Evolutionary conservation across 225 moss, liverwort and hornwort species (phyloP).

Genomic region (Climacium dendroides): DNA sequence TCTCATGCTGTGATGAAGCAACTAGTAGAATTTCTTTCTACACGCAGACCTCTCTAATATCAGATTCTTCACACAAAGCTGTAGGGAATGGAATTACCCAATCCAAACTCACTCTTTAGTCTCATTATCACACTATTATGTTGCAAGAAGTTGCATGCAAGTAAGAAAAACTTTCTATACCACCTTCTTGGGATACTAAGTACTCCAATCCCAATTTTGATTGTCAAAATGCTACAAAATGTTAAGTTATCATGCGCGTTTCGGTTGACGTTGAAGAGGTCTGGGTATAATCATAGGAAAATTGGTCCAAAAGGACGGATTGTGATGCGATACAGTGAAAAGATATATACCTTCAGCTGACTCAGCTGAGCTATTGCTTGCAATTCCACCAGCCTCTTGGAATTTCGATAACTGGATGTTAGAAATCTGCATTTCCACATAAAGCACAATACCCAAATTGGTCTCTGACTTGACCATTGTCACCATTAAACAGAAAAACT

Average conservation of each 20-base stretch:
- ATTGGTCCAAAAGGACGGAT: neutral
- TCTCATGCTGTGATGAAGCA: neutral
- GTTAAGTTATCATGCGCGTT: neutral
- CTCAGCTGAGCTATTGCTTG: slow-evolving; percentile 25
- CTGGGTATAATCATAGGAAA: neutral
- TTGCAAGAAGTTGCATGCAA: neutral
- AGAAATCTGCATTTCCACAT: slow-evolving; percentile 20
- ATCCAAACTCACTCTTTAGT: neutral
- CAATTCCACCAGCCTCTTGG: slow-evolving; percentile 22
- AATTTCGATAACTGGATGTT: slow-evolving; percentile 21
- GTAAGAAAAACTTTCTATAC: neutral
- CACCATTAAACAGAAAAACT: neutral
- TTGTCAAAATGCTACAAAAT: neutral
- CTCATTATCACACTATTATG: neutral
- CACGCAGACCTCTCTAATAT: neutral
- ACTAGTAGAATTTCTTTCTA: neutral
- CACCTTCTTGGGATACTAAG: neutral
- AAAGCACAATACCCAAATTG: neutral
- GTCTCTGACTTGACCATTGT: neutral
- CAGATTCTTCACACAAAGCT: neutral
- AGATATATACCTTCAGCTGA: slow-evolving; percentile 12
- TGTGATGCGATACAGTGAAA: neutral
- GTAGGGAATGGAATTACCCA: neutral
- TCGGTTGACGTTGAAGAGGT: neutral
- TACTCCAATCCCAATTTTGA: neutral